These are phyloP conservation scores for Sphaerostilbella broomeana DNA, from an alignment of 2,329 filamentous ascomycete genomes.

Conservation along the genomic window DNA sequence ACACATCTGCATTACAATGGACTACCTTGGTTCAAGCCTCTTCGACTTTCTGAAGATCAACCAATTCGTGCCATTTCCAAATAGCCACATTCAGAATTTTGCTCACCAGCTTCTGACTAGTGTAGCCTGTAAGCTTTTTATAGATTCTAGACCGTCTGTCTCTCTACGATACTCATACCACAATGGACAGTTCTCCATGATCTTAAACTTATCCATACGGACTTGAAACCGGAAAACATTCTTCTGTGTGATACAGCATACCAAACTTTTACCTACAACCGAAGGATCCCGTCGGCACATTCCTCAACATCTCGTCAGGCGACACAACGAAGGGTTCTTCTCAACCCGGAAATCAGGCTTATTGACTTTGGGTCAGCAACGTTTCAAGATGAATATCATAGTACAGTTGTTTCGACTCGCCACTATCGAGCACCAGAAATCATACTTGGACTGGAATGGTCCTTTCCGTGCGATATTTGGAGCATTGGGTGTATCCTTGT, in stretches of 20 bases:
- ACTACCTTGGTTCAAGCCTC: conserved; percentile 82
- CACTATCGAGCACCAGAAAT: conserved; percentile 67
- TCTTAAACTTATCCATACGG: conserved; percentile 94
- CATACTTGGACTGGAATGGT: conserved; percentile 64
- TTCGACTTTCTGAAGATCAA: conserved; percentile 98
- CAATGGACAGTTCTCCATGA: conserved; percentile 72
- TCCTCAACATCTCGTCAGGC: conserved; percentile 54
- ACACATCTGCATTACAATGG: conserved; percentile 83
- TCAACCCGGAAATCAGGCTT: conserved; percentile 62
- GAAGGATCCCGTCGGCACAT: conserved; percentile 62
- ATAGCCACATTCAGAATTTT: conserved; percentile 97
- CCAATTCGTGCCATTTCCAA: conserved; percentile 91
- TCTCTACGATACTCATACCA: background rate
- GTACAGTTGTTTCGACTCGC: conserved; percentile 62
- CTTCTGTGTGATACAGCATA: conserved; percentile 59
- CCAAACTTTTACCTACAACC: conserved; percentile 65
- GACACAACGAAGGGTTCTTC: conserved; percentile 55
- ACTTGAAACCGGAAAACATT: conserved; percentile 66
- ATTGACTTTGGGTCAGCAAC: conserved; percentile 69
- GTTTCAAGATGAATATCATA: conserved; percentile 67
- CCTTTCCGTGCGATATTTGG: conserved; percentile 67
- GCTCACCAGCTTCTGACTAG: conserved; percentile 95
- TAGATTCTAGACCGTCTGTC: too few species aligned
- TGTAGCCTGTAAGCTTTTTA: conserved; percentile 72
- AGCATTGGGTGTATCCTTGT: conserved; percentile 68